These are phyloP conservation scores for Aspergillus ustus DNA, from an alignment of 2,329 filamentous ascomycete species.

Conservation along the genomic window DNA sequence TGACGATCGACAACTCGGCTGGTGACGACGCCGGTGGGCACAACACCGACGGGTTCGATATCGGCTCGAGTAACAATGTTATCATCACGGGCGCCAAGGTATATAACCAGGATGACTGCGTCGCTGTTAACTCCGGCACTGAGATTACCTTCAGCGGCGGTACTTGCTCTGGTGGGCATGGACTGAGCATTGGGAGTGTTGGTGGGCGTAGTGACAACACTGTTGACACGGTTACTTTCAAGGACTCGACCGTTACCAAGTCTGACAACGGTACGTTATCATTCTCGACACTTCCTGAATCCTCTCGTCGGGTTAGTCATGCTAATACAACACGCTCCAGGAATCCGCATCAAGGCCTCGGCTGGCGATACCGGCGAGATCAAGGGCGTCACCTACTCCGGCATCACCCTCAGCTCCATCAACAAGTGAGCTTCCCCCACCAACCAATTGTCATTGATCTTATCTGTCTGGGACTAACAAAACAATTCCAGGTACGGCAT, in stretches of 20 bases:
- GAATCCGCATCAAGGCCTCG: constrained; percentile 63
- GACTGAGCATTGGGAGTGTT: constrained; percentile 64
- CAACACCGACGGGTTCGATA: constrained; percentile 58
- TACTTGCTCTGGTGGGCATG: constrained; percentile 49
- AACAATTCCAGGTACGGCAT: constrained; percentile 49
- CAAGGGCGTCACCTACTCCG: constrained; percentile 56
- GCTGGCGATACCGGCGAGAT: constrained; percentile 58
- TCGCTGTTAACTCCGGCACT: constrained; percentile 62
- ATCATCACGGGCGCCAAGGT: constrained; percentile 57
- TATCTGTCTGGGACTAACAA: background rate
- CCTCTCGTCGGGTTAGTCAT: too few relatives aligned
- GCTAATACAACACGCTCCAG: background rate
- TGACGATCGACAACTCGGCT: constrained; percentile 63
- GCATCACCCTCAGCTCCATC: constrained; percentile 40
- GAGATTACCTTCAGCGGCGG: constrained; percentile 37
- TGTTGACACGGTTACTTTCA: constrained; percentile 59
- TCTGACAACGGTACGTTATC: constrained; percentile 58
- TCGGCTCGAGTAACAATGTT: constrained; percentile 50
- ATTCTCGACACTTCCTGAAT: too few relatives aligned
- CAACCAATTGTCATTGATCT: background rate
- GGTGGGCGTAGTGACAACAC: constrained; percentile 60
- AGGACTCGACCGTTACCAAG: constrained; percentile 53
- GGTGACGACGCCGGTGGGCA: constrained; percentile 53
- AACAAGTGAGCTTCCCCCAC: constrained; percentile 31
- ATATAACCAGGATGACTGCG: constrained; percentile 65